Evolutionary conservation across 192 early-diverging fungal species (phyloP), one percentile per base, ranked within the genome.

Genomic region (Backusella mclennaniae): DNA sequence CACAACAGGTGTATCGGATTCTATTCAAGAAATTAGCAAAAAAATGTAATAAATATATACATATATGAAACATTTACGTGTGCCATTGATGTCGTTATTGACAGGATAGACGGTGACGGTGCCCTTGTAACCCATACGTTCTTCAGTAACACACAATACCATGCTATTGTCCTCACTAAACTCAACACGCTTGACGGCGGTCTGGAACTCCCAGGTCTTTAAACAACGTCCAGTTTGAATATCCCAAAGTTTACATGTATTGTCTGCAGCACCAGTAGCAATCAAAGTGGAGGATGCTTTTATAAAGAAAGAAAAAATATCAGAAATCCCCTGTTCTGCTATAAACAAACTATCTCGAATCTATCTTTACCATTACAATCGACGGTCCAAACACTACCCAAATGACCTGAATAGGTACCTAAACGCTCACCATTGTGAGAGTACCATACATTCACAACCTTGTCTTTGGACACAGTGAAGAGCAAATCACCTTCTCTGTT

Each of bases 391-490:
- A 98, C 88, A 71, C 96, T 87, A 79, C 98, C 98, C 81, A 90
- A 82, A 83, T 99, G 98, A 33, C 98, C 98, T 56, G 93, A 86
- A 79, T 94, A 96, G 44, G 92, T 95, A 49, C 98, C 98, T 38
- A 99, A 87, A 56, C 96, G 92, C 87, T 99, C 98, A 75, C 98
- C 98, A 82, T 97, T 99, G 85, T 96, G 94, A 56, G 97, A 94
- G 80, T 92, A 98, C 98, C 98, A 99, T 59, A 95, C 93, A 77
- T 93, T 96, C 56, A 94, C 93, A 72, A 94, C 89, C 76, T 93
- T 93, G 89, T 99, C 98, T 85, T 99, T 99, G 41, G 95, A 91
- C 68, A 91, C 92, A 7, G 96, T 94, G 87, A 99, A 97, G 68
- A 99, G 85, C 73, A 99, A 89, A 85, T 99, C 98, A 49, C 98